Evolutionary conservation across 2,329 filamentous ascomycete genomes (phyloP), one percentile per base, ranked within the genome.

Genomic region (Aspergillus sp.): DNA sequence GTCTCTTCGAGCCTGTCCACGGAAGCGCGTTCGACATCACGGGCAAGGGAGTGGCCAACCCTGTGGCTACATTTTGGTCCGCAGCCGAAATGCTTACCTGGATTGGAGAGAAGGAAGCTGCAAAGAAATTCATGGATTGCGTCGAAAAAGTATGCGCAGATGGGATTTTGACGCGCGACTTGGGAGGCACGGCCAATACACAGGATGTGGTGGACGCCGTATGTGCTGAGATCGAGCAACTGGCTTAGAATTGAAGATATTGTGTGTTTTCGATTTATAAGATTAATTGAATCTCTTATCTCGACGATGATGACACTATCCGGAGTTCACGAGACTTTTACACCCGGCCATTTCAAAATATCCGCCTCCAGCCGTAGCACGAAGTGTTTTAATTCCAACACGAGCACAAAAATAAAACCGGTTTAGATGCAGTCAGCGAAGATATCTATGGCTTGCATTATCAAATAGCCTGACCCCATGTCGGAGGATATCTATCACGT

Each of bases 31-130:
- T 79, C 5, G 82, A 85, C 48, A 83, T 85, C 42, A 77, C 76
- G 2, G 80, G 81, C 1, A 77, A 81, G 51, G 79, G 78, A 0
- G 33, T 60, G 32, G 79, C 80, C 2, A 84, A 84, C 51, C 81
- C 81, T 0, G 71, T 85, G 1, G 82, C 77, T 2, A 82, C 81
- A 10, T 82, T 85, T 56, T 86, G 82, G 83, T 82, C 81, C 0
- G 81, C 78, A 0, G 80, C 82, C 5, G 83, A 85, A 70, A 80
- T 87, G 78, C 69, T 85, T 5, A 62, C 74, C 38, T 83, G 81
- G 74, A 56, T 85, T 10, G 81, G 81, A 0, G 66, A 81, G 46
- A 72, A 76, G 27, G 68, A 74, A 13, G 80, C 78, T 0, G 79
- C 80, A 0, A 72, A 75, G 36, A 64, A 66, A 30, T 60, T 85